Conservation (phyloP, 2,329 filamentous ascomycete genomes). For the Phoma sp. region DNA sequence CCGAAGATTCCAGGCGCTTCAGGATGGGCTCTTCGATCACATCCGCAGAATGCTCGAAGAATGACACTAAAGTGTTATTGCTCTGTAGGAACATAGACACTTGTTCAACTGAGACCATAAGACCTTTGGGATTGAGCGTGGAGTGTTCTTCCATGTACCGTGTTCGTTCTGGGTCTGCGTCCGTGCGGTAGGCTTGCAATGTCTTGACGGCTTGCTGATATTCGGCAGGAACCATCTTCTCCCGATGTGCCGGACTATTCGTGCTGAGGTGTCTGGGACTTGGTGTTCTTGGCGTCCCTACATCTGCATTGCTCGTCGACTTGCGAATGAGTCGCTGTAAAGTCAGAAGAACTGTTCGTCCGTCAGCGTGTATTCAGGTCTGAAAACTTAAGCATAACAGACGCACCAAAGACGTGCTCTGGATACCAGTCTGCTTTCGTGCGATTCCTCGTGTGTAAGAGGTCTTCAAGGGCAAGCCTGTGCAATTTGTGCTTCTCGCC, state of each 20-base stretch:
- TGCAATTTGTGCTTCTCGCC: conserved; percentile 81
- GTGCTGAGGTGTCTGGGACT: conserved; percentile 38
- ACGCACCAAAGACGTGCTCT: conserved; percentile 67
- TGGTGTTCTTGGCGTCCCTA: conserved; percentile 24
- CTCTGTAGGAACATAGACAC: conserved; percentile 88
- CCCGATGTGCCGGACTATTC: conserved; percentile 12
- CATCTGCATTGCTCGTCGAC: conserved; percentile 51
- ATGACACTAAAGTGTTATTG: conserved; percentile 92
- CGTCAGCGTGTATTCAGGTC: neutral
- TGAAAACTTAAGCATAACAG: neutral
- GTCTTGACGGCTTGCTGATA: conserved; percentile 60
- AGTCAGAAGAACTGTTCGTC: conserved; percentile 67
- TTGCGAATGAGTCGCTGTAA: conserved; percentile 78
- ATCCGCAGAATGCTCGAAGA: conserved; percentile 87
- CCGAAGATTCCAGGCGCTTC: conserved; percentile 72
- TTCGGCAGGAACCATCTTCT: conserved; percentile 14
- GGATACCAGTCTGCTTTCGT: conserved; percentile 90
- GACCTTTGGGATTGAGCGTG: conserved; percentile 69
- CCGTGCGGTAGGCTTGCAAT: conserved; percentile 83
- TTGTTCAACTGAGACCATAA: conserved; percentile 88
- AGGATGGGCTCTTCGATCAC: conserved; percentile 87
- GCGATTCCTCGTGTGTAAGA: conserved; percentile 83
- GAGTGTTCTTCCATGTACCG: conserved; percentile 88
- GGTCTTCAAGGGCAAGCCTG: conserved; percentile 83
- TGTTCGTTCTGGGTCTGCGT: conserved; percentile 80